Conservation (phyloP, 73 alveolate genomes). For the Diophrys sp. region DNA sequence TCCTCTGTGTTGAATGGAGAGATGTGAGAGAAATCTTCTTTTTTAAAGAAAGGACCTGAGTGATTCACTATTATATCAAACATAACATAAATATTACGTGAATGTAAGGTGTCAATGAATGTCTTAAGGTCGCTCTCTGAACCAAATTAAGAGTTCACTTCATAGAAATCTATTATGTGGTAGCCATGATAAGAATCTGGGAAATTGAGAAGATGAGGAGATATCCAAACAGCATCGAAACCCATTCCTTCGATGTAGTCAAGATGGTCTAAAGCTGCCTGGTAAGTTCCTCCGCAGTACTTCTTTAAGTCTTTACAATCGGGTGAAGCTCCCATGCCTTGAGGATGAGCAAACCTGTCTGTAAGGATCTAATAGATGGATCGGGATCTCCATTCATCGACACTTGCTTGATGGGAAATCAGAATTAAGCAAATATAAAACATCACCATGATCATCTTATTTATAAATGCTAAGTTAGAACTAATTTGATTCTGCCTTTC, state of each 20-base stretch:
- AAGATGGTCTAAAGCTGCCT: constrained; percentile 49
- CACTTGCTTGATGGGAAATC: no score
- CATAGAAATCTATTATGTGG: constrained; percentile 43
- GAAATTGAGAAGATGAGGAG: constrained; percentile 53
- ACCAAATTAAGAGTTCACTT: constrained; percentile 56
- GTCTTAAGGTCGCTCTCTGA: constrained; percentile 40
- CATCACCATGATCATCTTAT: neutral
- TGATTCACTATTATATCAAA: constrained; percentile 70
- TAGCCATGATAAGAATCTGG: constrained; percentile 65
- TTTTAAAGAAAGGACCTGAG: constrained; percentile 53
- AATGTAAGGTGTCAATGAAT: constrained; percentile 38
- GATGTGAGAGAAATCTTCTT: constrained; percentile 18
- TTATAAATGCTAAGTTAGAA: neutral
- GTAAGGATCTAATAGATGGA: constrained; percentile 59
- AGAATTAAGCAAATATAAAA: no score
- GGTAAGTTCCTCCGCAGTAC: constrained; percentile 66
- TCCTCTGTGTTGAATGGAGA: constrained; percentile 73
- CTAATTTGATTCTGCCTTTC: neutral
- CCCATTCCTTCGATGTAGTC: constrained; percentile 73
- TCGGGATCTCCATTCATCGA: constrained; percentile 66
- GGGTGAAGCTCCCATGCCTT: constrained; percentile 27
- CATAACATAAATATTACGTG: constrained; percentile 61
- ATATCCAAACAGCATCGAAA: constrained; percentile 70
- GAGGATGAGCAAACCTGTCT: constrained; percentile 52
- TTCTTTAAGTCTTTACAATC: constrained; percentile 34